Conservation (phyloP, 768 basidiomycete species). For the Pisolithus microcarpus region DNA sequence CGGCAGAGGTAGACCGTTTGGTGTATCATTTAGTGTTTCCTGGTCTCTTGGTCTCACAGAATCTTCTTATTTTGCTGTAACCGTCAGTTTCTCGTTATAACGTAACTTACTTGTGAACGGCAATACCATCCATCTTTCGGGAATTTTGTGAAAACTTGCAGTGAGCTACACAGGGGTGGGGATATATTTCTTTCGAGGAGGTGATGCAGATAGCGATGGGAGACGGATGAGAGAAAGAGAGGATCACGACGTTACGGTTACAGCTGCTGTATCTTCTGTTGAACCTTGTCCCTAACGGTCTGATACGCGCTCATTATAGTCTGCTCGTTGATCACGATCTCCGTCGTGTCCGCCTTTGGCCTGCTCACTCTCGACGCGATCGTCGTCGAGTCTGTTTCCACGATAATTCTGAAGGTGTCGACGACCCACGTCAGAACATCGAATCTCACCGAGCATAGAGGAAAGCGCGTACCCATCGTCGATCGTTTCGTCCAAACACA, state of each 20-base stretch:
- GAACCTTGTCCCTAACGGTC: slow-evolving; percentile 79
- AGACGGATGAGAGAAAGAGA: background rate
- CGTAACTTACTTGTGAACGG: no score
- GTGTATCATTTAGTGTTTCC: background rate
- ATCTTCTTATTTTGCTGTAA: no score
- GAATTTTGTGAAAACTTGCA: no score
- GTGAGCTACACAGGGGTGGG: no score
- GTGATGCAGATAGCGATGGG: background rate
- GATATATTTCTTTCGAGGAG: background rate
- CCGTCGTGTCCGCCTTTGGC: slow-evolving; percentile 87
- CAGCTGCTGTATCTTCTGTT: slow-evolving; percentile 73
- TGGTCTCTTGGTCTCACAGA: no score
- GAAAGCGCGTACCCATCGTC: slow-evolving; percentile 80
- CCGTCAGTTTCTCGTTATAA: no score
- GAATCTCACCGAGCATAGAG: background rate
- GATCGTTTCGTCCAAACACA: slow-evolving; percentile 94
- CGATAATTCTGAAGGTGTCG: slow-evolving; percentile 63
- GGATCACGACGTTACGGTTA: slow-evolving; percentile 35
- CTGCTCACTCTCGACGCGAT: slow-evolving; percentile 92
- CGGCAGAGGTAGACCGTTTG: background rate
- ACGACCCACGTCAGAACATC: slow-evolving; percentile 7
- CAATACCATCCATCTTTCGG: no score
- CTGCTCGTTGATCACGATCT: slow-evolving; percentile 98
- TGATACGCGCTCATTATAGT: slow-evolving; percentile 90
- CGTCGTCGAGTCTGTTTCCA: slow-evolving; percentile 94